These are phyloP conservation scores for Leishmania tarentolae DNA, from an alignment of 208 protist species.

Conservation along the genomic window DNA sequence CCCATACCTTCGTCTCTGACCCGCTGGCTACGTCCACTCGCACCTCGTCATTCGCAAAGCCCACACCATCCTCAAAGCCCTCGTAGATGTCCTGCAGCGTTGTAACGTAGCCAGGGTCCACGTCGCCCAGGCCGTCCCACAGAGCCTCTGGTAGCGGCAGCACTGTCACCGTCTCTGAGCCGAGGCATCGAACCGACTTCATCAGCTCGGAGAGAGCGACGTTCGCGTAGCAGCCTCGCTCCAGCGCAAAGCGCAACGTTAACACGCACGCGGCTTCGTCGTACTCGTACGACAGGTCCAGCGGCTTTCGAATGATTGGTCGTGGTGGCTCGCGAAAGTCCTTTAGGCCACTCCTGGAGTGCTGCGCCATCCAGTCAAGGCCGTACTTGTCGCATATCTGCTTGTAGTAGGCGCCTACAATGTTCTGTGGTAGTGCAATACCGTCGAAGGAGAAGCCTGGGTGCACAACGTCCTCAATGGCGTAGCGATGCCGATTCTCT, in stretches of 20 bases:
- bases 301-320: constrained; percentile 79
- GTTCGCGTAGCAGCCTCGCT: constrained; percentile 89
- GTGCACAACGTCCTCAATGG: constrained; percentile 82
- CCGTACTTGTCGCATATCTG: constrained; percentile 78
- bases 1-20: constrained; percentile 55
- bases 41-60: constrained; percentile 54
- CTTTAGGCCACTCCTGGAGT: constrained; percentile 50
- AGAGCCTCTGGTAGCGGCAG: constrained; percentile 56
- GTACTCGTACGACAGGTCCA: constrained; percentile 67
- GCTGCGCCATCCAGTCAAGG: constrained; percentile 75
- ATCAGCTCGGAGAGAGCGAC: constrained; percentile 85
- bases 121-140: constrained; percentile 58
- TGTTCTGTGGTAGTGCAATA: constrained; percentile 65
- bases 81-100: constrained; percentile 85
- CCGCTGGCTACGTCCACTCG: constrained; percentile 19
- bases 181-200: constrained; percentile 68
- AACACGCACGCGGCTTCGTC: constrained; percentile 42
- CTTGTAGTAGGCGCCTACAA: constrained; percentile 66
- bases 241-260: constrained; percentile 69
- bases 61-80: constrained; percentile 79
- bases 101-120: constrained; percentile 76
- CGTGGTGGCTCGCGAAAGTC: constrained; percentile 86
- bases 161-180: constrained; percentile 60
- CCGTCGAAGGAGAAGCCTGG: constrained; percentile 84
- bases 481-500: constrained; percentile 41